Percentiles rank a stretch among this genome's conserved stretches.
Conservation (phyloP, 352 stramenopile species). For the Phytophthora uliginosa region DNA sequence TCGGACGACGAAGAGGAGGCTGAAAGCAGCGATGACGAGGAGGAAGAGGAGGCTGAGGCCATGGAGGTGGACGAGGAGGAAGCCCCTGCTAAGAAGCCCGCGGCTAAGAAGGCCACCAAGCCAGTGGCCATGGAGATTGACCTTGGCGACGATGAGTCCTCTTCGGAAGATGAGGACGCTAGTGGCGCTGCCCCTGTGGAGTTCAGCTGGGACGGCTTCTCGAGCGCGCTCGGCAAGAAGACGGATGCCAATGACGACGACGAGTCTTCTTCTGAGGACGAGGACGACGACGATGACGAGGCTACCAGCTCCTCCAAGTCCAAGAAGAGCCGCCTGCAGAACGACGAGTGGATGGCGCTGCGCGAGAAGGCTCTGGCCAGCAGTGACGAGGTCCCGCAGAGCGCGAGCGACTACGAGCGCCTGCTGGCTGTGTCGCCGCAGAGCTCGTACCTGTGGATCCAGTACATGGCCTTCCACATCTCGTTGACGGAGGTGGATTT, state of each 20-base stretch:
- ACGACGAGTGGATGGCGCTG: conserved; percentile 95
- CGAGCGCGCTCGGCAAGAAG: conserved; percentile 68
- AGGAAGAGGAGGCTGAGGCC: conserved; percentile 54
- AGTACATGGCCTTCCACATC: conserved; percentile 98
- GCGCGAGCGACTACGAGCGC: conserved; percentile 96
- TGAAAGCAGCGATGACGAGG: conserved; percentile 49
- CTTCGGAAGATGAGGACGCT: conserved; percentile 70
- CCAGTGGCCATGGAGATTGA: conserved; percentile 48
- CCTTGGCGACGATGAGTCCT: conserved; percentile 65
- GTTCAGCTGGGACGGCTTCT: conserved; percentile 91
- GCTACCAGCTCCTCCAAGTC: conserved; percentile 84
- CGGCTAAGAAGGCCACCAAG: conserved; percentile 48
- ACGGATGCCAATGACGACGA: conserved; percentile 55
- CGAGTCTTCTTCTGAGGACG: conserved; percentile 63
- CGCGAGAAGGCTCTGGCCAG: conserved; percentile 95
- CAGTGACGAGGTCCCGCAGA: conserved; percentile 94
- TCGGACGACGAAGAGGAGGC: conserved; percentile 80
- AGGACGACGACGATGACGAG: conserved; percentile 54
- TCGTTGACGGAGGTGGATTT: conserved; percentile 95
- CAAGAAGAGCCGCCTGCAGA: conserved; percentile 93
- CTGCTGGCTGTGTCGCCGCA: conserved; percentile 95
- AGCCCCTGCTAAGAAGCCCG: conserved; percentile 46
- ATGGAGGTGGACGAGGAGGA: conserved; percentile 69
- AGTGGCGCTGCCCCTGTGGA: conserved; percentile 54
- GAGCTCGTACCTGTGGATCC: conserved; percentile 97